These are phyloP conservation scores for Pelargonium fulgidum DNA, from an alignment of 441 rosid genomes.

Conservation along the genomic window DNA sequence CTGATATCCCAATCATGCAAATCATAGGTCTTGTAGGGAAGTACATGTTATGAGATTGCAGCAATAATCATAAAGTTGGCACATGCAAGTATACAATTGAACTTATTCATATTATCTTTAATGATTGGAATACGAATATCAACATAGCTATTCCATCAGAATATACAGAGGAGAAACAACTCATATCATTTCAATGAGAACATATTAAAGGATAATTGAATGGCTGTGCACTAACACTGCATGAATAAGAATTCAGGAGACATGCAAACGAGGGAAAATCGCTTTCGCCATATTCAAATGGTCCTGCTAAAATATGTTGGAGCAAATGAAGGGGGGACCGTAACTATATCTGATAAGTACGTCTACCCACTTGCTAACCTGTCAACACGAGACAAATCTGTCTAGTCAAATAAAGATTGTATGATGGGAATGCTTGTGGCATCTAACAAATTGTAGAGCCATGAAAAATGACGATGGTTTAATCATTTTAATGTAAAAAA, in stretches of 20 bases:
- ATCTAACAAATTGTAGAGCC: neutral
- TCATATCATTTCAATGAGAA: neutral
- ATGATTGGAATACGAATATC: neutral
- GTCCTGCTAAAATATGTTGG: conserved; percentile 6
- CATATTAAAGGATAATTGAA: neutral
- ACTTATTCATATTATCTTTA: neutral
- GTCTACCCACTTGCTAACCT: conserved; percentile 13
- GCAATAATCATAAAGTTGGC: neutral
- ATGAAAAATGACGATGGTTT: neutral
- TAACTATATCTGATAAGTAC: conserved; percentile 9
- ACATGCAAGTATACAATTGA: too few species aligned
- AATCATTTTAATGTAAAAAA: neutral
- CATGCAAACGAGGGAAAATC: neutral
- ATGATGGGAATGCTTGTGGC: neutral
- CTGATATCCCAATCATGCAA: too few species aligned
- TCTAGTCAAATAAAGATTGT: conserved; percentile 1
- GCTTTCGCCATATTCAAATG: conserved; percentile 11
- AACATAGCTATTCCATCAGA: neutral
- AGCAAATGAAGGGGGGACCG: conserved; percentile 16
- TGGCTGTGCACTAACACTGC: neutral
- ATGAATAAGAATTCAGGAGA: neutral
- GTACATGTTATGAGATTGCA: neutral
- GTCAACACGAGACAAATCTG: conserved; percentile 7
- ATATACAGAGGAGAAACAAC: neutral
- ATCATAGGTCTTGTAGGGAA: neutral